Evolutionary conservation across 768 basidiomycete species (phyloP).

Genomic region (Lepiota venenata): DNA sequence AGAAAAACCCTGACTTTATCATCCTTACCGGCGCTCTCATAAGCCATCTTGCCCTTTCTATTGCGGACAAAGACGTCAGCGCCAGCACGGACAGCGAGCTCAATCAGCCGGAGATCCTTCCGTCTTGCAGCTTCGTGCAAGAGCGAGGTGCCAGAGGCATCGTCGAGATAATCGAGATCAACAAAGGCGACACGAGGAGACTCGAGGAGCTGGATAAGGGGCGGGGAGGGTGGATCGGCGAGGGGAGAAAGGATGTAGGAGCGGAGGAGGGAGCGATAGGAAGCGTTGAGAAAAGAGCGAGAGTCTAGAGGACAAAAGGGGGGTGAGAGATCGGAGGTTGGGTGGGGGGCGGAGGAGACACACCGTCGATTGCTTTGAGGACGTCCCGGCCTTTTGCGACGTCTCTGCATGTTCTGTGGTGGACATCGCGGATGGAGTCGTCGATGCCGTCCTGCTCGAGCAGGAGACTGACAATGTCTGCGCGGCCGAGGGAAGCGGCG

Average conservation of each 20-base stretch:
- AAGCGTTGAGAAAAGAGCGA: conserved; percentile 68
- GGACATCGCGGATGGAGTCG: conserved; percentile 66
- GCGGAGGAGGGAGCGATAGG: conserved; percentile 69
- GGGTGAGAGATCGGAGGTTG: neutral
- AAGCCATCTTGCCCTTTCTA: conserved; percentile 63
- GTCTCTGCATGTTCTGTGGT: conserved; percentile 68
- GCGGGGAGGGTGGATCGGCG: conserved; percentile 32
- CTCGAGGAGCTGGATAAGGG: conserved; percentile 55
- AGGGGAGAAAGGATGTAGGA: conserved; percentile 66
- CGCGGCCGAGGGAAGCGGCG: conserved; percentile 64
- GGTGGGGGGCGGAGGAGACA: conserved; percentile 14
- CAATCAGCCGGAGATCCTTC: conserved; percentile 76
- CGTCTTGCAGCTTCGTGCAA: conserved; percentile 86
- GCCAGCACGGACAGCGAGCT: conserved; percentile 81
- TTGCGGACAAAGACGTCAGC: conserved; percentile 89
- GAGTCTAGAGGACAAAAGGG: conserved; percentile 68
- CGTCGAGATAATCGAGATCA: conserved; percentile 79
- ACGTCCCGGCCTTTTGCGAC: conserved; percentile 71
- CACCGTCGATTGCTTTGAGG: conserved; percentile 64
- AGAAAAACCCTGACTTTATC: conserved; percentile 82
- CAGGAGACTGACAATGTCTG: conserved; percentile 70
- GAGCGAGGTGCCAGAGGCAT: conserved; percentile 70
- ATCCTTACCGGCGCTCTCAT: conserved; percentile 70
- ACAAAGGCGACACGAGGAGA: conserved; percentile 68
- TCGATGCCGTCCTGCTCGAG: conserved; percentile 80